Percentiles rank a stretch among this genome's conserved stretches.
phyloP scores from a whole-genome alignment of 2,329 filamentous ascomycete genomes.

The Ceratocystis lukuohia region DNA sequence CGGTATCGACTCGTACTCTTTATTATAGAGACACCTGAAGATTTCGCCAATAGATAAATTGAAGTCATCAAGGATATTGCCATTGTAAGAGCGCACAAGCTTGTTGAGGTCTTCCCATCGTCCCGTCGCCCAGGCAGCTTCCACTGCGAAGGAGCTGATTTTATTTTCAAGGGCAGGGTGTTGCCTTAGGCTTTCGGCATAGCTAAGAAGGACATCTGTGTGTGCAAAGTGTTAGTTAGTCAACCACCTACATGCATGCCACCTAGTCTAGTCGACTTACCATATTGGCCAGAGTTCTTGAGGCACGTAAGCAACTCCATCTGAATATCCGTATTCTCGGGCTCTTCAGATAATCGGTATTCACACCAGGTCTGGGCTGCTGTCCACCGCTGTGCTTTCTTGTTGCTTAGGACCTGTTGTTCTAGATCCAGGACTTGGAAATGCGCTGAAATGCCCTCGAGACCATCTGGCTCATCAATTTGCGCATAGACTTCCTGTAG shows the following conservation, averaged over 20 bases:
- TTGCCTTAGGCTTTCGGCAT: conserved; percentile 62
- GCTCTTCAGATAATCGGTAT: conserved; percentile 67
- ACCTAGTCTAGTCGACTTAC: conserved; percentile 33
- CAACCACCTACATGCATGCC: background rate
- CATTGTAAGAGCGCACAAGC: conserved; percentile 45
- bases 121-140: conserved; percentile 81
- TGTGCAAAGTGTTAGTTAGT: conserved; percentile 21
- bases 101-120: conserved; percentile 64
- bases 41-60: conserved; percentile 60
- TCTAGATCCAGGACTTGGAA: conserved; percentile 79
- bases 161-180: conserved; percentile 40
- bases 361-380: conserved; percentile 98
- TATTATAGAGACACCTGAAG: conserved; percentile 41
- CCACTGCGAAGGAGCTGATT: conserved; percentile 70
- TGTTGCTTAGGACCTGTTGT: conserved; percentile 83
- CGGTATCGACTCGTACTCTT: conserved; percentile 37
- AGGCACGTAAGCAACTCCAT: conserved; percentile 75
- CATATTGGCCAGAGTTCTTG: conserved; percentile 89
- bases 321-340: conserved; percentile 64
- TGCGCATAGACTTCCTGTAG: conserved; percentile 91
- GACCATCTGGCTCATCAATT: conserved; percentile 93
- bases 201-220: conserved; percentile 69
- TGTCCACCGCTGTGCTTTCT: conserved; percentile 84
- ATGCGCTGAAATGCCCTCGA: conserved; percentile 85
- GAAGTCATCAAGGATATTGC: conserved; percentile 50